Evolutionary conservation across 2,329 filamentous ascomycete species (phyloP), one percentile per base, ranked within the genome.

Genomic region (Tothia fuscella): DNA sequence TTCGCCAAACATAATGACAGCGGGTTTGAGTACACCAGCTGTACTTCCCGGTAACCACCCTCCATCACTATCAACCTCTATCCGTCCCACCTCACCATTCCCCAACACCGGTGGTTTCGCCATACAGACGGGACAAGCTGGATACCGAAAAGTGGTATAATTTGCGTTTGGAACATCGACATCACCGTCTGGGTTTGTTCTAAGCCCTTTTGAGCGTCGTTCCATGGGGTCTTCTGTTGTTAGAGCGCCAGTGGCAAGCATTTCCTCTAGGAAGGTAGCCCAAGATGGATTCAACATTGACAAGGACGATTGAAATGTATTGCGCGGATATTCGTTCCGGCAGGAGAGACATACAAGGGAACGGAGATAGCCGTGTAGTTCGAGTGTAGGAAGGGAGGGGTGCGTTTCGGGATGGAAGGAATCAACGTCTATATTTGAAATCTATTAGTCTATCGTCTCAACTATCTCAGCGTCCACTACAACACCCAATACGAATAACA

Each of bases 1-100:
- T 61, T 96, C 91, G 13, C 91, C 91, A 58, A 96, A 96, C 86
- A 96, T 95, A 52, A 88, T 79, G 2, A 98, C 88, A 1, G 84
- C 84, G 3, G 91, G 91, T 56, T 96, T 96, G 42, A 98, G 60
- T 28, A 96, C 76, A 2, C 89, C 91, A 0, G 78, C 84, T 5
- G 50, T 58, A 5, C 57, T 72, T 77, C 50, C 76, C 79, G 0
- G 64, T 63, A 68, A 63, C 84, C 81, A 93, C 1, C 87, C 89
- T 0, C 89, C 89, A 41, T 95, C 86, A 1, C 56, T 51, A 53
- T 95, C 89, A 10, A 82, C 73, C 47, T 82, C 68, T 1, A 95
- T 78, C 20, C 60, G 64, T 14, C 71, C 67, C 46, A 55, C 62
- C 2, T 64, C 67, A 3, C 79, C 74, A 50, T 81, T 71, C 22